A percentile compares a stretch with the other conserved stretches of the same genome.
Evolutionary conservation across 768 basidiomycete genomes (phyloP).

Genomic region (Auricularia auricula-judae): DNA sequence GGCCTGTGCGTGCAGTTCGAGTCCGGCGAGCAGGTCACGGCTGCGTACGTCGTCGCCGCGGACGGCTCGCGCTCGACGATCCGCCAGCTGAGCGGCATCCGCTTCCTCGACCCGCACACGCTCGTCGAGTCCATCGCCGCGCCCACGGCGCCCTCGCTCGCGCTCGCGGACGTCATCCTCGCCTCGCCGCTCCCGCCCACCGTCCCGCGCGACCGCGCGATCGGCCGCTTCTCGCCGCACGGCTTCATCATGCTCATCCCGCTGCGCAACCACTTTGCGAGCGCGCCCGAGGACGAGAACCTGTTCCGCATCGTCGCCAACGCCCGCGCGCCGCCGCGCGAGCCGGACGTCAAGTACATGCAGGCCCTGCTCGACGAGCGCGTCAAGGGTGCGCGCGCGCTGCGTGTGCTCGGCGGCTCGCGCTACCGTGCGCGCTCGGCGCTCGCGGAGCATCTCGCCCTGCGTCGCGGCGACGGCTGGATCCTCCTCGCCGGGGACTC

Average conservation of each 20-base stretch:
- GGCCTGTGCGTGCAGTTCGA: slow-evolving; percentile 32
- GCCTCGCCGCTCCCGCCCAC: slow-evolving; percentile 15
- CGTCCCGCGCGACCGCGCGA: slow-evolving; percentile 15
- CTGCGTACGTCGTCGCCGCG: slow-evolving; percentile 39
- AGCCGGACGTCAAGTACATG: slow-evolving; percentile 3
- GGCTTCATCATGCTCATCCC: slow-evolving; percentile 27
- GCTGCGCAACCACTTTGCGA: slow-evolving; percentile 14
- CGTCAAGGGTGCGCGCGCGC: neutral
- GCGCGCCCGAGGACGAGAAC: neutral
- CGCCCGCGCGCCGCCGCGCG: neutral
- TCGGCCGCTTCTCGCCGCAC: slow-evolving; percentile 15
- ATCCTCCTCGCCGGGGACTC: slow-evolving; percentile 31
- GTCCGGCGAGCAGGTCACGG: slow-evolving; percentile 29
- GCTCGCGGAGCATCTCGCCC: slow-evolving; percentile 1
- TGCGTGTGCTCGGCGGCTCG: slow-evolving; percentile 1
- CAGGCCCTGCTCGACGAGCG: slow-evolving; percentile 3
- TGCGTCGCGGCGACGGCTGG: slow-evolving; percentile 1
- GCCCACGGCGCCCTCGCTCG: slow-evolving; percentile 27
- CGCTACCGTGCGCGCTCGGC: slow-evolving; percentile 5
- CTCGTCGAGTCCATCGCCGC: slow-evolving; percentile 14
- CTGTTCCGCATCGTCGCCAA: neutral
- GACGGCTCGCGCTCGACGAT: slow-evolving; percentile 40
- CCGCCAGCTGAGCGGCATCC: slow-evolving; percentile 29
- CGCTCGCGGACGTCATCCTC: slow-evolving; percentile 37
- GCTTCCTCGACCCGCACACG: slow-evolving; percentile 32